phyloP scores from a whole-genome alignment of 345 rosid species.

The Gossypium sturtianum region DNA sequence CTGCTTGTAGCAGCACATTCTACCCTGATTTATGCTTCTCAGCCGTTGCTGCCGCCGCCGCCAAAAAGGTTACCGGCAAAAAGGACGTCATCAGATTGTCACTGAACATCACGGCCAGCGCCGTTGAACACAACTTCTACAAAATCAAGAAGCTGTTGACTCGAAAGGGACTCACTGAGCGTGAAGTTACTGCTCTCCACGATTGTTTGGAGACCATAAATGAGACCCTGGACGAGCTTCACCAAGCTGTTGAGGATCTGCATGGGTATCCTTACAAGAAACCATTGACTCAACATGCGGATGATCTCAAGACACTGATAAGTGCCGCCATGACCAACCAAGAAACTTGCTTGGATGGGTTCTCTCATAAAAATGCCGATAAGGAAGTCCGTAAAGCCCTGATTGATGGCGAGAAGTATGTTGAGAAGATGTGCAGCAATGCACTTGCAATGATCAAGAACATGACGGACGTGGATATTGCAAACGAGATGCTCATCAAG shows the following conservation, averaged over 20 bases:
- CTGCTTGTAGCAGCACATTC: constrained; percentile 55
- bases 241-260: constrained; percentile 49
- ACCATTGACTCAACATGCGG: constrained; percentile 53
- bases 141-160: constrained; percentile 31
- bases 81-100: constrained; percentile 55
- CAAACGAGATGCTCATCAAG: constrained; percentile 13
- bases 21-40: constrained; percentile 75
- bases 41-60: constrained; percentile 40
- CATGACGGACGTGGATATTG: constrained; percentile 44
- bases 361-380: constrained; percentile 54
- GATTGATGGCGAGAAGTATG: constrained; percentile 34
- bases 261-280: constrained; percentile 54
- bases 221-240: constrained; percentile 71
- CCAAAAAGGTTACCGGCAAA: constrained; percentile 27
- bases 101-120: constrained; percentile 40
- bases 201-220: constrained; percentile 86
- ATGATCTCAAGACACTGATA: constrained; percentile 67
- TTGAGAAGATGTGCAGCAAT: constrained; percentile 41
- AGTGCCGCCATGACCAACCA: constrained; percentile 90
- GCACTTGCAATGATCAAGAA: constrained; percentile 44
- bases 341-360: constrained; percentile 77
- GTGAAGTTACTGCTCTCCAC: constrained; percentile 68
- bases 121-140: constrained; percentile 46
- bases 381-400: constrained; percentile 35
- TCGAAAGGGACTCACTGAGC: constrained; percentile 30